Percentiles rank a stretch among this genome's conserved stretches.
These are phyloP conservation scores for Phallus indusiatus DNA, from an alignment of 768 basidiomycete species.

Conservation along the genomic window DNA sequence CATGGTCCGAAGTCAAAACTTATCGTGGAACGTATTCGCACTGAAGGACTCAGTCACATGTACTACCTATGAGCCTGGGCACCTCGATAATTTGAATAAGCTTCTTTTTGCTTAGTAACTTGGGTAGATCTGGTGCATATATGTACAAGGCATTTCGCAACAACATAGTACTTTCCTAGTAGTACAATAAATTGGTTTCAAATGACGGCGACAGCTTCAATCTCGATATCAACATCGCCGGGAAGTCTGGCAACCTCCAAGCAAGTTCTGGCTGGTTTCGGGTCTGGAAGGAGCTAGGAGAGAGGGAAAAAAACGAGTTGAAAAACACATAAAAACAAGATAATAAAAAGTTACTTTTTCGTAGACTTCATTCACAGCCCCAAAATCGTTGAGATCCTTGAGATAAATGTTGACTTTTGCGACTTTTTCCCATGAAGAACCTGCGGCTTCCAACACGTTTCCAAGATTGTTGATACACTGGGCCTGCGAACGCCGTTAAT, in stretches of 20 bases:
- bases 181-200: no score
- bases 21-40: no score
- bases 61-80: no score
- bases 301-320: background rate
- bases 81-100: no score
- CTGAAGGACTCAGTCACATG: no score
- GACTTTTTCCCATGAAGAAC: conserved; percentile 50
- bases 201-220: conserved; percentile 53
- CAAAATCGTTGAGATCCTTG: conserved; percentile 50
- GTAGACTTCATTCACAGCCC: conserved; percentile 48
- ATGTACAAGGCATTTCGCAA: background rate
- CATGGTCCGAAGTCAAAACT: conserved; percentile 1
- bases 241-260: conserved; percentile 67
- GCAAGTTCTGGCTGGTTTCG: conserved; percentile 67
- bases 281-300: conserved; percentile 35
- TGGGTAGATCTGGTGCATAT: background rate
- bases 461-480: conserved; percentile 49
- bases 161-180: no score
- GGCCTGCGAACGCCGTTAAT: conserved; percentile 24
- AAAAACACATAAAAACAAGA: background rate
- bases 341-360: conserved; percentile 30
- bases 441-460: conserved; percentile 42
- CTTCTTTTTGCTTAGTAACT: background rate
- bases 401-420: conserved; percentile 51
- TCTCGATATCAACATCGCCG: conserved; percentile 62